Evolutionary conservation across 1,284 basidiomycete species (phyloP).

Genomic region (Sphagnurus paluster): DNA sequence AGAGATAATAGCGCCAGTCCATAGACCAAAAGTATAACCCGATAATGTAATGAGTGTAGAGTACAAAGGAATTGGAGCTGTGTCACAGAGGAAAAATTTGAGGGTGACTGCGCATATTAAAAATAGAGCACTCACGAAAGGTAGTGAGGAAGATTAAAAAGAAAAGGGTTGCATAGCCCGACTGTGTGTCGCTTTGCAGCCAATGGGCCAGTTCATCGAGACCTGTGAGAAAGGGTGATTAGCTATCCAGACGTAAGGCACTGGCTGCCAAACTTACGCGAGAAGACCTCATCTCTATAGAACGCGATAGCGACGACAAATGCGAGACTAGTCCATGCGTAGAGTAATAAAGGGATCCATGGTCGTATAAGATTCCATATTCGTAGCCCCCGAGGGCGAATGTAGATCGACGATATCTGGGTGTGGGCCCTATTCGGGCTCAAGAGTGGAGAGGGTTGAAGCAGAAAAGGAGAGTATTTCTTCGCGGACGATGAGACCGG

Average conservation of each 20-base stretch:
- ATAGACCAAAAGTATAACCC: slow-evolving; percentile 83
- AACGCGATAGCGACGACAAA: slow-evolving; percentile 73
- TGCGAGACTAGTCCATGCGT: slow-evolving; percentile 64
- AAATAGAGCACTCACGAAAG: slow-evolving; percentile 61
- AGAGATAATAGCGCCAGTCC: slow-evolving; percentile 78
- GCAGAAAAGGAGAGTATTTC: slow-evolving; percentile 19
- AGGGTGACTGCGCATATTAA: slow-evolving; percentile 16
- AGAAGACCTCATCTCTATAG: slow-evolving; percentile 73
- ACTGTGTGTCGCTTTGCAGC: slow-evolving; percentile 65
- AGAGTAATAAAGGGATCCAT: slow-evolving; percentile 73
- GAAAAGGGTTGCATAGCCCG: slow-evolving; percentile 73
- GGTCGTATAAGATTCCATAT: slow-evolving; percentile 59
- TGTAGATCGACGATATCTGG: slow-evolving; percentile 30
- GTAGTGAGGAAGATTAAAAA: slow-evolving; percentile 79
- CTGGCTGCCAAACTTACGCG: slow-evolving; percentile 44
- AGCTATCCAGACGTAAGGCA: slow-evolving; percentile 6
- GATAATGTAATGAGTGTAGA: slow-evolving; percentile 86
- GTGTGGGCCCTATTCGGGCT: slow-evolving; percentile 17
- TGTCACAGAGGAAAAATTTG: slow-evolving; percentile 8
- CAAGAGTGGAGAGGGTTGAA: slow-evolving; percentile 22
- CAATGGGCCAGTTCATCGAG: slow-evolving; percentile 74
- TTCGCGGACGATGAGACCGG: slow-evolving; percentile 8
- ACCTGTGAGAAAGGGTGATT: slow-evolving; percentile 35
- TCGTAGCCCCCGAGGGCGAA: slow-evolving; percentile 50
- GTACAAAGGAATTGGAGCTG: slow-evolving; percentile 81